Evolutionary conservation across 202 grass and related monocot genomes (phyloP).

Genomic region (Carex arenaria): DNA sequence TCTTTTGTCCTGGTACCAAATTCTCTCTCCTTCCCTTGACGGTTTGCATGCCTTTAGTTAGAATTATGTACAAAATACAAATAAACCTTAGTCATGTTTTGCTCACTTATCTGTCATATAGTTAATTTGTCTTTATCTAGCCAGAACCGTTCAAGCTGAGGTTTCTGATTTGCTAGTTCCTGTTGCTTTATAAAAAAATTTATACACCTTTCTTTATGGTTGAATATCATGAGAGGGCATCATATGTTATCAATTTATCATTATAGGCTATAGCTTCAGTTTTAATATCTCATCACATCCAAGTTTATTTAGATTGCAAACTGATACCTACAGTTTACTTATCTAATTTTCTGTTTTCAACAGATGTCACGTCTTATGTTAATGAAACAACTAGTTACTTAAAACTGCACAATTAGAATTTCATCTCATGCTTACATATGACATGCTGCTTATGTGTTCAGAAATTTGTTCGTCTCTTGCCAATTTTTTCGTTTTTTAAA

Average conservation of each 20-base stretch:
- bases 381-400: background rate
- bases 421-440: background rate
- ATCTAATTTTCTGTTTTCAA: background rate
- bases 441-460: background rate
- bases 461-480: background rate
- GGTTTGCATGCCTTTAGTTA: background rate
- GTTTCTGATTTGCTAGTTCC: background rate
- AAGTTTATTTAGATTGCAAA: background rate
- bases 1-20: slow-evolving; percentile 75
- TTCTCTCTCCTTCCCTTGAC: background rate
- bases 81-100: background rate
- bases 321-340: background rate
- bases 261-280: background rate
- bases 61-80: background rate
- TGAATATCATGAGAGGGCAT: background rate
- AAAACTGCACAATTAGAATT: background rate
- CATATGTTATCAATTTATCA: background rate
- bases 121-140: slow-evolving; percentile 6
- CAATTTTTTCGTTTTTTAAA: background rate
- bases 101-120: background rate
- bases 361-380: background rate
- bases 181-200: background rate
- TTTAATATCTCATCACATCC: background rate
- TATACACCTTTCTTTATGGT: background rate
- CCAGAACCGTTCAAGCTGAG: background rate